Conservation (phyloP, 2,329 filamentous ascomycete species). For the Lasiodiplodia gonubiensis region DNA sequence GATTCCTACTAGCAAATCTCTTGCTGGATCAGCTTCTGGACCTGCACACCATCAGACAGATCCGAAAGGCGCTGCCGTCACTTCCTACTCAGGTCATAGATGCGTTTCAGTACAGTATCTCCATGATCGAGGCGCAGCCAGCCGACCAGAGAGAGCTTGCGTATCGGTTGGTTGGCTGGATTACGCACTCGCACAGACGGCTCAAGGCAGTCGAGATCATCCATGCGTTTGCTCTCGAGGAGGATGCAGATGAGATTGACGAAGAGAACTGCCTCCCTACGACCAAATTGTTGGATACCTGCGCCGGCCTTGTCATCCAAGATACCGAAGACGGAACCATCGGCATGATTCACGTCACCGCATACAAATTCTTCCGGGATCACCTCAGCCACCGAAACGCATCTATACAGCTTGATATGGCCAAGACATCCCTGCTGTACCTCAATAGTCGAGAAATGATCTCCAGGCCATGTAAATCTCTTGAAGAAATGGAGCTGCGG, state of each 20-base stretch:
- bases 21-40: too few relatives aligned
- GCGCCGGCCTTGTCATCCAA: not conserved
- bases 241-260: not conserved
- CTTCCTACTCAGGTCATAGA: not conserved
- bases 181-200: not conserved
- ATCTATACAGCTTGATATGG: not conserved
- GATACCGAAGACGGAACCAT: not conserved
- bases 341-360: not conserved
- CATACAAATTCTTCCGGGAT: not conserved
- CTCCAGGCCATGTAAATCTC: not conserved
- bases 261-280: not conserved
- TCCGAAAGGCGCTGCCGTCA: too few relatives aligned
- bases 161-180: conserved; percentile 4
- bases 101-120: not conserved
- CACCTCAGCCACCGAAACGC: not conserved
- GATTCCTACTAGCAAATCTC: too few relatives aligned
- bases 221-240: not conserved
- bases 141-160: not conserved
- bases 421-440: not conserved
- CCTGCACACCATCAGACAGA: too few relatives aligned
- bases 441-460: not conserved
- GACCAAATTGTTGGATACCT: not conserved
- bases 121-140: not conserved
- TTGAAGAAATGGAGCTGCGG: not conserved
- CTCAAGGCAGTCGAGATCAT: not conserved